phyloP scores from a whole-genome alignment of 2,329 filamentous ascomycete species.

The Calonectria ilicicola region DNA sequence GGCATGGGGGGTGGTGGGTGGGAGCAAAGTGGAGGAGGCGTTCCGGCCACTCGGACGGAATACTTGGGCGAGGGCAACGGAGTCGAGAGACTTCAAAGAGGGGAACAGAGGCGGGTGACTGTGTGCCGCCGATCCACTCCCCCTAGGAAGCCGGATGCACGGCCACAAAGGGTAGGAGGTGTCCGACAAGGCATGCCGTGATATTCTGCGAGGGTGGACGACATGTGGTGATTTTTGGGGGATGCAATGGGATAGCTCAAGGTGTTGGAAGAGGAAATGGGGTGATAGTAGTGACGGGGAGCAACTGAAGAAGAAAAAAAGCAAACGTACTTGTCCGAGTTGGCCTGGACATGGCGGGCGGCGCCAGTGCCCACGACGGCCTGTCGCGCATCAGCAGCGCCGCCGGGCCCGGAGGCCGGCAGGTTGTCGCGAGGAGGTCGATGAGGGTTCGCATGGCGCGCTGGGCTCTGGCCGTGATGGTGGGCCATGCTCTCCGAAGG shows the following conservation, averaged over 20 bases:
- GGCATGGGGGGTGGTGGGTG: slow-evolving; percentile 32
- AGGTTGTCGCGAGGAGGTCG: slow-evolving; percentile 66
- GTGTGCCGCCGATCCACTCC: slow-evolving; percentile 34
- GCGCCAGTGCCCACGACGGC: slow-evolving; percentile 55
- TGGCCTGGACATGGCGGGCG: slow-evolving; percentile 60
- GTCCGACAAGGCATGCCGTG: slow-evolving; percentile 18
- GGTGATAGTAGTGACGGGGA: slow-evolving; percentile 4
- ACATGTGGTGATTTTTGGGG: slow-evolving; percentile 2
- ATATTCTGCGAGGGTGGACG: slow-evolving; percentile 12
- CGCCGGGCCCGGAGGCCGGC: slow-evolving; percentile 63
- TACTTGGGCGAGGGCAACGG: slow-evolving; percentile 26
- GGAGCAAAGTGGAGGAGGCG: slow-evolving; percentile 22
- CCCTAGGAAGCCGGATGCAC: slow-evolving; percentile 6
- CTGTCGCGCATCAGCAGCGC: slow-evolving; percentile 58
- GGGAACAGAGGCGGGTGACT: slow-evolving; percentile 22
- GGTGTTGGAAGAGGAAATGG: neutral
- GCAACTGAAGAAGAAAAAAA: slow-evolving; percentile 9
- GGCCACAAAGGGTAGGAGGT: slow-evolving; percentile 12
- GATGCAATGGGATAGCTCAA: neutral
- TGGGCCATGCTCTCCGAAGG: slow-evolving; percentile 71
- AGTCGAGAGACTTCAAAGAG: slow-evolving; percentile 29
- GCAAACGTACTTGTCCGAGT: slow-evolving; percentile 66
- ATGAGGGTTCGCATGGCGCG: slow-evolving; percentile 60
- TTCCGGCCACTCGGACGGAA: slow-evolving; percentile 34
- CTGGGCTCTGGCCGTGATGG: slow-evolving; percentile 69